Percentiles rank a stretch among this genome's conserved stretches.
Evolutionary conservation across 768 basidiomycete species (phyloP).

Genomic region (Trametes sanguinea): DNA sequence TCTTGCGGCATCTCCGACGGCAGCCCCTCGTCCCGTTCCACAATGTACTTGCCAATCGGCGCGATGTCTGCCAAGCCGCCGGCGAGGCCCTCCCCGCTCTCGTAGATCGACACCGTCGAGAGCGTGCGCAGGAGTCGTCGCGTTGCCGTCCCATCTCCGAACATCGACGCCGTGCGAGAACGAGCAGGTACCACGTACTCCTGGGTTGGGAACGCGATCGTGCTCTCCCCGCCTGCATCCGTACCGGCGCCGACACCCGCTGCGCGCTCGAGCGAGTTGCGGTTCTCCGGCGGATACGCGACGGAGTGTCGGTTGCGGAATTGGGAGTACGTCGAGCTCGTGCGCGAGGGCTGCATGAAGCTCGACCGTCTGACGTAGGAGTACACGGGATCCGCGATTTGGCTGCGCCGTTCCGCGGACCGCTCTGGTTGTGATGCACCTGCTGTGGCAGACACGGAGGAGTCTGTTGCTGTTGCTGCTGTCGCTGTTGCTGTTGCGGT

Average conservation of each 20-base stretch:
- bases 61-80: slow-evolving; percentile 36
- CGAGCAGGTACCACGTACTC: slow-evolving; percentile 76
- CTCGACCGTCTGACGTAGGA: slow-evolving; percentile 76
- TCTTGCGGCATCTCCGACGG: slow-evolving; percentile 35
- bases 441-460: not conserved
- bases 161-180: slow-evolving; percentile 73
- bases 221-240: slow-evolving; percentile 25
- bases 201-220: slow-evolving; percentile 45
- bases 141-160: slow-evolving; percentile 46
- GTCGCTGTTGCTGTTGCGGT: not conserved
- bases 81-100: slow-evolving; percentile 65
- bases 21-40: slow-evolving; percentile 29
- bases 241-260: not conserved
- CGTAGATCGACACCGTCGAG: slow-evolving; percentile 86
- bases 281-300: slow-evolving; percentile 22
- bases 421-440: slow-evolving; percentile 8
- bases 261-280: slow-evolving; percentile 15
- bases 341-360: slow-evolving; percentile 51
- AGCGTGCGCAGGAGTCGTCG: slow-evolving; percentile 74
- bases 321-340: slow-evolving; percentile 31
- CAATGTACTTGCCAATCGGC: slow-evolving; percentile 35
- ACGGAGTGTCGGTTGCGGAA: slow-evolving; percentile 25
- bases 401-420: slow-evolving; percentile 22
- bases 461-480: not conserved
- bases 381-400: slow-evolving; percentile 64